Evolutionary conservation across 345 rosid species (phyloP), one percentile per base, ranked within the genome.

Genomic region (Schrenkiella parvula): DNA sequence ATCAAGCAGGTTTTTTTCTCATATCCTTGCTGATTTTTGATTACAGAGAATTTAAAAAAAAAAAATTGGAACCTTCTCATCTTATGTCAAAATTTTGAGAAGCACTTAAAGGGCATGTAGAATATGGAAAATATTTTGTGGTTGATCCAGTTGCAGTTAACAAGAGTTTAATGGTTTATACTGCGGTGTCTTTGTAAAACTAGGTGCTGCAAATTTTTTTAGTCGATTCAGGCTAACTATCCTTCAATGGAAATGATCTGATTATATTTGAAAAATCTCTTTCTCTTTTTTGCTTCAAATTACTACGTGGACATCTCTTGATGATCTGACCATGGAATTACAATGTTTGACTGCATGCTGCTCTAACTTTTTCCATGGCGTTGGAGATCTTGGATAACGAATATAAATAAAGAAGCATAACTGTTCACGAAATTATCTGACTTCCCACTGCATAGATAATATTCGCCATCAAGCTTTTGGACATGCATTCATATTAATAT

Each of bases 1-100:
- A 67, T 85, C 19, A 66, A 82, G 58, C 88, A 89, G 97, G 98
- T 93, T 73, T 74, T n/a, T n/a, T 6, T 21, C 17, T 26, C 67
- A 39, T 29, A 26, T 38, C 4, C 10, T 43, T 25, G 14, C 22
- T 56, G 7, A 28, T 54, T 68, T 38, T 56, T 56, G 22, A 6
- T 69, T 23, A 26, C 9, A 4, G 22, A n/a, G 23, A 12, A 31
- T n/a, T n/a, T n/a, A n/a, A n/a, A n/a, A n/a, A n/a, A n/a, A n/a
- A n/a, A n/a, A n/a, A n/a, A 6, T 58, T 19, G 18, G 29, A 8
- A 47, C 25, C 52, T 19, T 47, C 14, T 47, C 52, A 47, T 19
- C 25, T 9, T 47, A 47, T 8, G 52, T 19, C 52, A 19, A 2
- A 9, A 47, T 22, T 47, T 8, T 46, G 13, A 43, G 21, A 2